Conservation (phyloP, 352 stramenopile species). For the Phytophthora niederhauseri region DNA sequence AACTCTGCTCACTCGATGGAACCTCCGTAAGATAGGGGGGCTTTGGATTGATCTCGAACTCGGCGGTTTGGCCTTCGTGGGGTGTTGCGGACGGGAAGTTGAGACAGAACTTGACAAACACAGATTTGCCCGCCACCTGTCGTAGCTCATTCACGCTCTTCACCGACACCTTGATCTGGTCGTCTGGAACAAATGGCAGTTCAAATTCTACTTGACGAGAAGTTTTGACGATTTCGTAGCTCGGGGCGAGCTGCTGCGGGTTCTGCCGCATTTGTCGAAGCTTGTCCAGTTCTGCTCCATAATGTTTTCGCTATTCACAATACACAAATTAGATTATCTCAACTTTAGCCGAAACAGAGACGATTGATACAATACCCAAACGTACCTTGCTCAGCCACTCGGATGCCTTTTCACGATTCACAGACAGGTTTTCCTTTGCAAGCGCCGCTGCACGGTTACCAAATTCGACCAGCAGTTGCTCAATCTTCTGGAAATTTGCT, state of each 20-base stretch:
- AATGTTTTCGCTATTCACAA: slow-evolving; percentile 59
- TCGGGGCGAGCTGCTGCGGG: slow-evolving; percentile 53
- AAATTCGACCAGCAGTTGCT: slow-evolving; percentile 69
- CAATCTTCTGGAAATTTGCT: slow-evolving; percentile 61
- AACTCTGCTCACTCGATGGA: slow-evolving; percentile 34
- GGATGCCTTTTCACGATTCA: slow-evolving; percentile 54
- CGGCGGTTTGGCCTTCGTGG: slow-evolving; percentile 64
- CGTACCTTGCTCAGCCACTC: slow-evolving; percentile 67
- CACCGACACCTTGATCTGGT: slow-evolving; percentile 61
- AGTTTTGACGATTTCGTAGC: slow-evolving; percentile 46
- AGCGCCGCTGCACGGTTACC: slow-evolving; percentile 55
- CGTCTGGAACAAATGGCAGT: slow-evolving; percentile 44
- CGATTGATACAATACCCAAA: no score
- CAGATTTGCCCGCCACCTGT: slow-evolving; percentile 47
- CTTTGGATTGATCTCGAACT: slow-evolving; percentile 39
- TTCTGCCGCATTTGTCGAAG: slow-evolving; percentile 59
- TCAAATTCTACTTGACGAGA: slow-evolving; percentile 54
- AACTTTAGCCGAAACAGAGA: no score
- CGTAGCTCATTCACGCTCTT: slow-evolving; percentile 50
- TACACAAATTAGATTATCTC: no score
- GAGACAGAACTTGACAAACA: slow-evolving; percentile 80
- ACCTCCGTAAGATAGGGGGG: slow-evolving; percentile 36
- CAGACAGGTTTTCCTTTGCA: slow-evolving; percentile 57
- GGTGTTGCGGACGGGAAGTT: slow-evolving; percentile 64
- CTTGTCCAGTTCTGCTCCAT: slow-evolving; percentile 52